Conservation (phyloP, 1,284 basidiomycete genomes). For the Cryptococcus sp. region DNA sequence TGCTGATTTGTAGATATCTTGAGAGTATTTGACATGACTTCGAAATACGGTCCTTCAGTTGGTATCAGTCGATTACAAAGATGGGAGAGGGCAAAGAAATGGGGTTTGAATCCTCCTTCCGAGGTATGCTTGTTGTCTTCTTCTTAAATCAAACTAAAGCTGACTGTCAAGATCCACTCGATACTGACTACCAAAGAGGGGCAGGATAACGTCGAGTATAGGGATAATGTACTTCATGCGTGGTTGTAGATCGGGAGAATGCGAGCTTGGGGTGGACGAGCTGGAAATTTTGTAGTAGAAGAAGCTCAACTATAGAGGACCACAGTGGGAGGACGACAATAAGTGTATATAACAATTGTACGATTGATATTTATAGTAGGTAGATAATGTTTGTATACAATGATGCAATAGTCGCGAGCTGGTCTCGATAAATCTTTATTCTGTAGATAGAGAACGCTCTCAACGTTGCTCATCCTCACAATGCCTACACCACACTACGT, state of each 20-base stretch:
- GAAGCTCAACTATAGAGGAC: no score
- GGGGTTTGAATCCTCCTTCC: slow-evolving; percentile 76
- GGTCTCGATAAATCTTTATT: no score
- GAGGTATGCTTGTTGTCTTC: slow-evolving; percentile 55
- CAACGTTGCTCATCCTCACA: no score
- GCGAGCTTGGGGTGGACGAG: no score
- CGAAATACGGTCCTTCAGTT: slow-evolving; percentile 79
- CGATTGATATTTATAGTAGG: no score
- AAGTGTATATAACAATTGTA: no score
- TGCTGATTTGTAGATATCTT: slow-evolving; percentile 58
- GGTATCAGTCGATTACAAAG: slow-evolving; percentile 77
- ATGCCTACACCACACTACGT: no score
- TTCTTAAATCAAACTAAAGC: background rate
- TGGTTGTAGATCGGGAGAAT: slow-evolving; percentile 33
- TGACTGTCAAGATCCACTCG: slow-evolving; percentile 59
- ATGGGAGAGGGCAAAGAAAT: slow-evolving; percentile 76
- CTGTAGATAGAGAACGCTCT: no score
- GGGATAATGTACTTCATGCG: slow-evolving; percentile 54
- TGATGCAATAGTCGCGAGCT: no score
- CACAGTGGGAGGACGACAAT: no score
- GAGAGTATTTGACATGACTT: slow-evolving; percentile 73
- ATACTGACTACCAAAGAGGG: slow-evolving; percentile 64
- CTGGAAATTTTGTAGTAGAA: no score
- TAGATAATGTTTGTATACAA: no score
- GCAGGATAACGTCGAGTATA: slow-evolving; percentile 49